Evolutionary conservation across 129 eudicot species (phyloP), one percentile per base, ranked within the genome.

Genomic region (Gnaphalium uliginosum): DNA sequence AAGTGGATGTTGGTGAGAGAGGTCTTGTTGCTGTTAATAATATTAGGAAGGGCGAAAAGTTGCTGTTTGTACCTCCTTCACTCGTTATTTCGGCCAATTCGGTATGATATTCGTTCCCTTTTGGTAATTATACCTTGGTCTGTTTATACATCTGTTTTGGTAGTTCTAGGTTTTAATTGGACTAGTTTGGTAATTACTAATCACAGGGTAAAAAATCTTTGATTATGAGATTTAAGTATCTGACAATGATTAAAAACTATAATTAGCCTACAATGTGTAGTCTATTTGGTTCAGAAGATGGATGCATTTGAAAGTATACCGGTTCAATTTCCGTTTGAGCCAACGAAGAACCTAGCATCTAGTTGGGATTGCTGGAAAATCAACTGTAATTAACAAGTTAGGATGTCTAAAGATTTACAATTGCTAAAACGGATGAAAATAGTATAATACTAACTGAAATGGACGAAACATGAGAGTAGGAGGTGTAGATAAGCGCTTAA

Each of bases 11-110:
- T 13, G 98, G 98, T 18, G 98, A 93, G 80, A 86, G 98, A 66
- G 98, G 98, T 14, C 87, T 93, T 3, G 98, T 93, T 73, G 98
- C 98, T 17, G 33, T 57, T 57, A 90, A 84, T 33, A 93, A 90
- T 72, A 88, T 93, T 14, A 78, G 98, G 74, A 90, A 88, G 75
- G 96, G 96, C 0, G 98, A 93, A 79, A 93, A 90, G 58, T 29
- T 93, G 72, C 85, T 93, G 18, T 93, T 93, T 81, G 98, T 93
- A n/a, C 98, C 98, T 81, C 98, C 98, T 0, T 78, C 96, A 0
- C 89, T 93, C 21, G 81, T 93, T 67, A 93, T 93, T 71, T 86
- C 96, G 10, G 90, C 98, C 25, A 87, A 88, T 76, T 88, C 98
- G 87, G 98, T 93, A 80, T 57, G 53, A 30, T 46, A 54, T 70